Base-by-base conservation (phyloP, 345 rosid genomes). In the Eutrema heterophyllum region DNA sequence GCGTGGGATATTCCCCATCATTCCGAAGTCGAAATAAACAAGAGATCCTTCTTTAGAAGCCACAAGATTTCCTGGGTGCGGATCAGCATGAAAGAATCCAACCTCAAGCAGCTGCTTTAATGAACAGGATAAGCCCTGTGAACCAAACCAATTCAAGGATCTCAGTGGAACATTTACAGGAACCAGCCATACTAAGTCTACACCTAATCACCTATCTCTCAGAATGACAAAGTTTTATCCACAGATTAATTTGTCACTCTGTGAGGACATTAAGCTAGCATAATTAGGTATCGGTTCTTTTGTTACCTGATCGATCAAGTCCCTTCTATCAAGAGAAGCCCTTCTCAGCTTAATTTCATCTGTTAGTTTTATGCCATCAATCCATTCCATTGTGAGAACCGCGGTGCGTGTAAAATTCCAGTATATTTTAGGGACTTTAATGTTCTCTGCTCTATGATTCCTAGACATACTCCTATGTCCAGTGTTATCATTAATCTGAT, bases 11-110 rank as follows among this genome's bases (percentile, higher is more conserved):
- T 91, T 93, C 18, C 97, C 97, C 97, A 94, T 88, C 97, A 95
- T 95, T 52, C 97, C 99, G 72, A 92, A 95, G 84, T 95, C 99
- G 67, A 95, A 87, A 83, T 92, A 95, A 54, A 92, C 99, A 53
- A 95, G 93, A 80, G 75, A 78, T 32, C 97, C 97, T 69, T 79
- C 70, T 36, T 70, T 71, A 44, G 85, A 78, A 39, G 97, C 99
- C 71, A 92, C 93, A 72, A 95, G 97, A 70, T 95, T 95, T 82
- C 99, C 99, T 67, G 99, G 99, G 81, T 95, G 97, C 10, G 97
- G 97, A 80, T 95, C 99, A 41, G 99, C 99, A 81, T 95, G 99
- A 80, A 95, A 95, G 83, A 88, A 95, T 62, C 99, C 99, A 48
- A 85, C 89, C 83, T 95, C 97, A 68, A 95, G 97, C 80, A 95